Conservation (phyloP, 805 yeast genomes). For the Lachancea cidri region DNA sequence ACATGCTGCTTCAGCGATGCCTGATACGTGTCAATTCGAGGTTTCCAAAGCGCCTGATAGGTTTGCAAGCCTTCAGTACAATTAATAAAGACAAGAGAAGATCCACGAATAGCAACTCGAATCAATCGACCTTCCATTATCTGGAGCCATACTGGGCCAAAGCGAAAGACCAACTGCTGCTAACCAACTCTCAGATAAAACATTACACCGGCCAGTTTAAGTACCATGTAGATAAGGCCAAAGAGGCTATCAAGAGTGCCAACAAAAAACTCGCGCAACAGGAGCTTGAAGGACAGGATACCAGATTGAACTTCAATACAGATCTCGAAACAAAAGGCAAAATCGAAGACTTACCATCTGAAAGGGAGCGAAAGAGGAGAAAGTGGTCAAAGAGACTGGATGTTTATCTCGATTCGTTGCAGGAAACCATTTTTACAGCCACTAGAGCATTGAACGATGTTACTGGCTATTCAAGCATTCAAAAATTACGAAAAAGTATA, state of each 20-base stretch:
- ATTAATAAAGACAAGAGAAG: background rate
- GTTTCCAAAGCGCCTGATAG: background rate
- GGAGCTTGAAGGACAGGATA: conserved; percentile 33
- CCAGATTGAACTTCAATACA: conserved; percentile 32
- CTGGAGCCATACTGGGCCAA: conserved; percentile 15
- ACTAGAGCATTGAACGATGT: conserved; percentile 76
- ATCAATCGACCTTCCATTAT: background rate
- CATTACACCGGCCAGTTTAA: conserved; percentile 15
- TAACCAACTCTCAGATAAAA: conserved; percentile 8
- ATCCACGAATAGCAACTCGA: background rate
- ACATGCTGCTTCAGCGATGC: background rate
- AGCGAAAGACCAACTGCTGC: conserved; percentile 10
- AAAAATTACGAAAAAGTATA: conserved; percentile 59
- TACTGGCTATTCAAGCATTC: conserved; percentile 85
- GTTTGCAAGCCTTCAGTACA: background rate
- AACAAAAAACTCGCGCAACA: conserved; percentile 35
- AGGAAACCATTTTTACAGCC: conserved; percentile 52
- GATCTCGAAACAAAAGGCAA: conserved; percentile 30
- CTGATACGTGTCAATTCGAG: background rate
- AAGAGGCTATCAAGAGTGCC: conserved; percentile 33
- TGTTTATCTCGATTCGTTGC: conserved; percentile 49
- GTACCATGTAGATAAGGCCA: conserved; percentile 27
- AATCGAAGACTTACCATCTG: conserved; percentile 42
- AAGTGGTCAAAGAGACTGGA: conserved; percentile 42
- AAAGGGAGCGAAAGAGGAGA: conserved; percentile 38